Evolutionary conservation across 2,329 filamentous ascomycete genomes (phyloP).

Genomic region (Arthrobotrys sinensis): DNA sequence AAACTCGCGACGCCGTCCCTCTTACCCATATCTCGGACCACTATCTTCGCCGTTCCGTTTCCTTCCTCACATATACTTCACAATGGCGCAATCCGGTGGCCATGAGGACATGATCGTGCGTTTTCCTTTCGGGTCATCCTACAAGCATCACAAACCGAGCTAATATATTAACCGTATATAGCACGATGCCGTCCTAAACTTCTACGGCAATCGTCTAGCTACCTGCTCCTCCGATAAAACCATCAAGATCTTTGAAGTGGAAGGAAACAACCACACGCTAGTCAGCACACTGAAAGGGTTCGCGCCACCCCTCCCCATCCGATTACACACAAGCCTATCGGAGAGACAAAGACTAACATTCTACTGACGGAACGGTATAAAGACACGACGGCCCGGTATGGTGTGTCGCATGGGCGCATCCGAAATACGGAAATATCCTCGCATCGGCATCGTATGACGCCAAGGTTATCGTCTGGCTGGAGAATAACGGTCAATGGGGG

Average conservation of each 20-base stretch:
- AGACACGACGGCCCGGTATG: conserved; percentile 98
- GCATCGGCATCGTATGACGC: conserved; percentile 96
- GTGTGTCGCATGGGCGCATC: conserved; percentile 98
- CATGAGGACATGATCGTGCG: conserved; percentile 61
- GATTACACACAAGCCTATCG: not conserved
- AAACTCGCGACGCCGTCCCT: conserved; percentile 21
- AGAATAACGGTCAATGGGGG: conserved; percentile 72
- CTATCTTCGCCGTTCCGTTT: not conserved
- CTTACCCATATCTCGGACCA: not conserved
- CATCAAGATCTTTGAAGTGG: conserved; percentile 99
- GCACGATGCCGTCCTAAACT: conserved; percentile 99
- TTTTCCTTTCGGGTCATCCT: not conserved
- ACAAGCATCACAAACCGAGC: not conserved
- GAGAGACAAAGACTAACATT: not conserved
- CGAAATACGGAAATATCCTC: conserved; percentile 98
- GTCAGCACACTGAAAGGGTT: conserved; percentile 96
- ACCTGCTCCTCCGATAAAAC: conserved; percentile 98
- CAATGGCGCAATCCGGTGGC: conserved; percentile 60
- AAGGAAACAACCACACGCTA: conserved; percentile 89
- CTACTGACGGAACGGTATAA: conserved; percentile 39
- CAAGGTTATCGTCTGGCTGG: conserved; percentile 98
- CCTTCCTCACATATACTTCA: conserved; percentile 21
- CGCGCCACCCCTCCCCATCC: conserved; percentile 63
- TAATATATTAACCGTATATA: conserved; percentile 66
- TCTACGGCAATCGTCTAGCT: conserved; percentile 95